phyloP scores from a whole-genome alignment of 495 filamentous ascomycete species.

The Xylaria castorea region DNA sequence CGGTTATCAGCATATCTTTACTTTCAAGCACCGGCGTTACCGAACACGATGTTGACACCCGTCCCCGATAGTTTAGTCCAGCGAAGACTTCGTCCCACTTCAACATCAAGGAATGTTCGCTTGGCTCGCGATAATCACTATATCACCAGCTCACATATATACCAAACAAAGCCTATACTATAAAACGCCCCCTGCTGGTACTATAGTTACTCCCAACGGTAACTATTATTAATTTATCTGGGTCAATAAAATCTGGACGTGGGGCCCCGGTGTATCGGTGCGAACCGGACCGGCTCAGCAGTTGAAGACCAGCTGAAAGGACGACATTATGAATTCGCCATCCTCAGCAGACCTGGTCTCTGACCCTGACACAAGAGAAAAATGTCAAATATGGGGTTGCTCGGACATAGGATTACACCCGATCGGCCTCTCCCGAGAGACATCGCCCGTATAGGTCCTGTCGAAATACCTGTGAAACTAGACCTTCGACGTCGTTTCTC shows the following conservation, averaged over 20 bases:
- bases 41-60: neutral
- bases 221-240: neutral
- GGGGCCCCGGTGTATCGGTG: slow-evolving; percentile 9
- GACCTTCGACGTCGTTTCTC: neutral
- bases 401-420: neutral
- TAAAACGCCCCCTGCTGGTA: too few species aligned
- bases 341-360: neutral
- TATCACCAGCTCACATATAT: neutral
- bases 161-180: neutral
- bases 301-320: neutral
- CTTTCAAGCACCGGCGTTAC: neutral
- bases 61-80: neutral
- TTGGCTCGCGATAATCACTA: neutral
- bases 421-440: neutral
- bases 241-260: neutral
- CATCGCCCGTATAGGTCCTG: neutral
- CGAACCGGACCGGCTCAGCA: neutral
- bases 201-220: neutral
- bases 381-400: neutral
- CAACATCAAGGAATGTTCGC: neutral
- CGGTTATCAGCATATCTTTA: neutral
- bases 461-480: neutral
- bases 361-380: neutral
- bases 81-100: neutral
- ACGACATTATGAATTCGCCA: neutral